Conservation (phyloP, 2,329 filamentous ascomycete species). For the Colletotrichum shisoi region DNA sequence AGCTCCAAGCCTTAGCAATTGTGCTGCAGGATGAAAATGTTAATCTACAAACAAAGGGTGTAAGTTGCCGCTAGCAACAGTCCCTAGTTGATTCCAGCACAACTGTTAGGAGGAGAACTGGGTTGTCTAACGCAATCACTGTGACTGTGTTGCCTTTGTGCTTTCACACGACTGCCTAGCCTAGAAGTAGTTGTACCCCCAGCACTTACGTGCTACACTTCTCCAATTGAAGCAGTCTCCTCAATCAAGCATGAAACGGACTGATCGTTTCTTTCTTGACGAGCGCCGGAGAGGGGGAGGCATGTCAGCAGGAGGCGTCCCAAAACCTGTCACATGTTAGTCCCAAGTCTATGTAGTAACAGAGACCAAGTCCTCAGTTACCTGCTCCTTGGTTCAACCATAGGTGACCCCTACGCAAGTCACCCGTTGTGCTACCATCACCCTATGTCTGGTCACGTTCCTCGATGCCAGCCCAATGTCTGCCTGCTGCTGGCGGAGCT, state of each 20-base stretch:
- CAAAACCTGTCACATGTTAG: neutral
- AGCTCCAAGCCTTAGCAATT: neutral
- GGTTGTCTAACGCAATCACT: neutral
- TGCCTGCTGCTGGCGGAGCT: neutral
- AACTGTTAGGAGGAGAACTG: too few species aligned
- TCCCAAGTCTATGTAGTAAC: too few species aligned
- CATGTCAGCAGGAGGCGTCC: neutral
- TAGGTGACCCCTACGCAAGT: neutral
- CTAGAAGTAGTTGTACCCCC: too few species aligned
- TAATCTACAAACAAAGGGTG: too few species aligned
- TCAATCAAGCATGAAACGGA: neutral
- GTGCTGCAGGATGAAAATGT: too few species aligned
- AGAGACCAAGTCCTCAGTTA: neutral
- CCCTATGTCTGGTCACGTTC: slow-evolving; percentile 10
- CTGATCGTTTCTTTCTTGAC: neutral
- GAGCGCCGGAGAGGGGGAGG: neutral
- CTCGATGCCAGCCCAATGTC: neutral
- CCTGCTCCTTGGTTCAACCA: neutral
- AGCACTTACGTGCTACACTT: too few species aligned
- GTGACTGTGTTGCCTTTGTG: neutral
- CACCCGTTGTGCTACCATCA: neutral
- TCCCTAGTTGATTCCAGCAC: neutral
- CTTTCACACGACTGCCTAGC: neutral
- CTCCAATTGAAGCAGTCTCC: too few species aligned
- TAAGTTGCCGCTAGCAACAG: neutral